phyloP scores from a whole-genome alignment of 805 yeast species.

The Hanseniaspora singularis region DNA sequence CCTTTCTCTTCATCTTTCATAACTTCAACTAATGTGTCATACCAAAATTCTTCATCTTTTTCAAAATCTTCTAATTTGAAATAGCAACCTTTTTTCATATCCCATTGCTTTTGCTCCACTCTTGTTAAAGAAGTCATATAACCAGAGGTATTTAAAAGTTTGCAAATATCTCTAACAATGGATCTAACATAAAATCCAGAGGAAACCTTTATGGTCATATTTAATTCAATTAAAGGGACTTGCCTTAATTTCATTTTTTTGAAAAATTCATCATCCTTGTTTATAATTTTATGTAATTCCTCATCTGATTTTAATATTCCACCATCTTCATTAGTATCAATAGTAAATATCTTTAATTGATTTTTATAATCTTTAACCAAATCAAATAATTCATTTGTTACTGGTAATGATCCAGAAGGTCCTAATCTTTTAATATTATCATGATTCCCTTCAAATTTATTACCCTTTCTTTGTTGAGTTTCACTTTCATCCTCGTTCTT shows the following conservation, averaged over 20 bases:
- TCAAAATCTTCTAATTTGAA: slow-evolving; percentile 58
- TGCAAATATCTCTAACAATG: slow-evolving; percentile 76
- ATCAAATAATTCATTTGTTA: slow-evolving; percentile 32
- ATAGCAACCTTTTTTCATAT: slow-evolving; percentile 51
- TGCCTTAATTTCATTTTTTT: slow-evolving; percentile 21
- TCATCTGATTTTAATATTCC: slow-evolving; percentile 22
- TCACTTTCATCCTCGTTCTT: not conserved
- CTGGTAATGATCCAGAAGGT: slow-evolving; percentile 18
- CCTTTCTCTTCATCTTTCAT: slow-evolving; percentile 32
- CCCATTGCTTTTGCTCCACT: slow-evolving; percentile 73
- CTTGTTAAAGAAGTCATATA: slow-evolving; percentile 80
- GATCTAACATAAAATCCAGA: slow-evolving; percentile 94
- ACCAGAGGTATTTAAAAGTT: slow-evolving; percentile 65
- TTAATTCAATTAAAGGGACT: slow-evolving; percentile 48
- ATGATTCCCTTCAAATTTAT: slow-evolving; percentile 6
- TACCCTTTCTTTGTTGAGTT: not conserved
- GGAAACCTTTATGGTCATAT: slow-evolving; percentile 66
- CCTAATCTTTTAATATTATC: not conserved
- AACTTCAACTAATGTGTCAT: slow-evolving; percentile 45
- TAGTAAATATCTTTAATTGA: slow-evolving; percentile 2
- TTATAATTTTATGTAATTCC: slow-evolving; percentile 22
- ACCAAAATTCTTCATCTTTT: slow-evolving; percentile 56
- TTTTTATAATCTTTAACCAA: slow-evolving; percentile 31
- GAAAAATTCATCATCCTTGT: slow-evolving; percentile 29
- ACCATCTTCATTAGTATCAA: slow-evolving; percentile 1